Base-by-base conservation (phyloP, 257 asterid species). In the Parsonsia alboflavescens region DNA sequence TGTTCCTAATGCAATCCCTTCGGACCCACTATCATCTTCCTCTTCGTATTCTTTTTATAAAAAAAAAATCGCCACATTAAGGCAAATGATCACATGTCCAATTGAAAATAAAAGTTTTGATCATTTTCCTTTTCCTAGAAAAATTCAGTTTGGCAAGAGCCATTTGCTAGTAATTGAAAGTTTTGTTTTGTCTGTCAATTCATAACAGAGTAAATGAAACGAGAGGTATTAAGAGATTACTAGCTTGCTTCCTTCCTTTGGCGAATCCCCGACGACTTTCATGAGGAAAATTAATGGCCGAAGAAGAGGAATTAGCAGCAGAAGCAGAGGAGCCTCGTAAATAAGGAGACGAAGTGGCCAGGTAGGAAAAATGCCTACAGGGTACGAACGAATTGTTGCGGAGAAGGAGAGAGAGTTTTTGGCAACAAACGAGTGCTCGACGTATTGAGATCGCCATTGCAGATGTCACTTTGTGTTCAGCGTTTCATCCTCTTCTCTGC, bases 231-330 rank as follows among this genome's bases (percentile, higher is more conserved):
- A 66, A 69, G 71, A 76, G 9, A 81, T 39, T 83, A 84, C 93
- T 78, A 39, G 76, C 73, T 78, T 77, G 97, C 68, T 84, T 89
- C 75, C 91, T 86, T 84, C 88, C 93, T 87, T 87, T 93, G 65
- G 96, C 89, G 79, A 88, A 93, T 58, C 92, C 84, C 80, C 97
- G 85, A 72, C 84, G 86, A 64, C 64, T 61, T 73, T 75, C 78
- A 21, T 81, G 83, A 42, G 73, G 66, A 67, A 71, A 79, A 52
- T 22, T 72, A 52, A 81, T 48, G 21, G 71, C 67, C 9, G 80
- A 71, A 70, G 82, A 75, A 21, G 50, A 77, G 21, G 76, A 59
- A 61, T 75, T 49, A 62, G 70, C 62, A 70, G 76, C 80, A 49
- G 61, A 74, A 71, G 73, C 70, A 56, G 77, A 77, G 68, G 75